Evolutionary conservation across 257 asterid genomes (phyloP).

Genomic region (Solanum raphanifolium): DNA sequence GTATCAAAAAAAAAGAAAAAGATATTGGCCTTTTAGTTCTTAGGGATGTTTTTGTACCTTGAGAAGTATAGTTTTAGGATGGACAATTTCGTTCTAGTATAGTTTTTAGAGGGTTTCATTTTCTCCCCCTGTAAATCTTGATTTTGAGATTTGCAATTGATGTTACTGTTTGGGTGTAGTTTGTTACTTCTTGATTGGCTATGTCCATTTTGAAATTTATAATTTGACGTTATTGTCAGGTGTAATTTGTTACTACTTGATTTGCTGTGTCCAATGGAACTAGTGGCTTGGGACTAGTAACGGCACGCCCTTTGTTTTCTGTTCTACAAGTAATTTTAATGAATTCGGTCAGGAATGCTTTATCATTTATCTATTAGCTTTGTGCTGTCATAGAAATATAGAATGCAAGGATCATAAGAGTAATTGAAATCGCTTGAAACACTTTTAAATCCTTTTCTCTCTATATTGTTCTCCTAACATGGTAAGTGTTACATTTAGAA

Average conservation of each 20-base stretch:
- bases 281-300: neutral
- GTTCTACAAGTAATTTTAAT: neutral
- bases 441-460: neutral
- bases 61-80: neutral
- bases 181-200: neutral
- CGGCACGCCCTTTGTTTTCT: neutral
- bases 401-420: neutral
- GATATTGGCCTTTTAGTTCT: neutral
- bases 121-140: neutral
- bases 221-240: constrained; percentile 2
- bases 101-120: neutral
- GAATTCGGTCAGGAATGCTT: neutral
- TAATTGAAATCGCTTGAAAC: neutral
- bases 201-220: neutral
- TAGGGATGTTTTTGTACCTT: neutral
- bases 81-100: neutral
- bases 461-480: neutral
- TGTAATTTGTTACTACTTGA: neutral
- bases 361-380: neutral
- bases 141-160: neutral
- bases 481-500: neutral
- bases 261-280: neutral
- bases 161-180: neutral
- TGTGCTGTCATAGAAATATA: neutral
- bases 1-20: neutral